Evolutionary conservation across 495 filamentous ascomycete genomes (phyloP).

Genomic region (Lindgomyces ingoldianus): DNA sequence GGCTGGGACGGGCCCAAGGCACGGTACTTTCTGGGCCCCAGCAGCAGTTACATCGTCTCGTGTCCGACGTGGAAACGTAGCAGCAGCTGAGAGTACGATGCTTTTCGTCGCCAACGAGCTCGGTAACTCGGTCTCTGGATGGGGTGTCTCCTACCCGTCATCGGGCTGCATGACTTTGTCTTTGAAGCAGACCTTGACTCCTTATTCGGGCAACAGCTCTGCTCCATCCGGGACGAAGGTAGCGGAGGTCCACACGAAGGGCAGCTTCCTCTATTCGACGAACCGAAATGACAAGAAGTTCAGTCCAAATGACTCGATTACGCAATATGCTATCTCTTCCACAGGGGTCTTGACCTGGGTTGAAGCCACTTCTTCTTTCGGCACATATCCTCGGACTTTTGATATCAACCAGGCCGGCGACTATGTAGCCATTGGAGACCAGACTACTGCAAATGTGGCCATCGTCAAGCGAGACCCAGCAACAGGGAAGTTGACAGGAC

Average conservation of each 20-base stretch:
- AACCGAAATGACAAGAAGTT: constrained; percentile 30
- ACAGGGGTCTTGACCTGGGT: constrained; percentile 23
- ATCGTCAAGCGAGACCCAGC: constrained; percentile 59
- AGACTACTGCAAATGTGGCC: constrained; percentile 59
- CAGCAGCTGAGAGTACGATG: constrained; percentile 33
- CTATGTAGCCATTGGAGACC: constrained; percentile 63
- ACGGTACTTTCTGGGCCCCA: constrained; percentile 48
- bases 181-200: constrained; percentile 20
- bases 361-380: constrained; percentile 8
- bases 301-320: constrained; percentile 14
- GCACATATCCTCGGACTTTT: constrained; percentile 61
- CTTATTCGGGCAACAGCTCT: constrained; percentile 31
- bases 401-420: constrained; percentile 62
- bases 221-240: constrained; percentile 11
- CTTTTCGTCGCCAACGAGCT: constrained; percentile 54
- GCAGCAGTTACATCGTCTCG: constrained; percentile 19
- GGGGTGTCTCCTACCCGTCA: constrained; percentile 45
- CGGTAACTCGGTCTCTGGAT: constrained; percentile 51
- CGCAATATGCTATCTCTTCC: constrained; percentile 29
- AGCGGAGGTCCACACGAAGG: constrained; percentile 34
- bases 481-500: constrained; percentile 58
- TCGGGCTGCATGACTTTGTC: constrained; percentile 24
- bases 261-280: constrained; percentile 35
- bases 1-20: constrained; percentile 50
- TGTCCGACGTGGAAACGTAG: not conserved